Evolutionary conservation across 1,284 basidiomycete species (phyloP).

Genomic region (Papiliotrema flavescens): DNA sequence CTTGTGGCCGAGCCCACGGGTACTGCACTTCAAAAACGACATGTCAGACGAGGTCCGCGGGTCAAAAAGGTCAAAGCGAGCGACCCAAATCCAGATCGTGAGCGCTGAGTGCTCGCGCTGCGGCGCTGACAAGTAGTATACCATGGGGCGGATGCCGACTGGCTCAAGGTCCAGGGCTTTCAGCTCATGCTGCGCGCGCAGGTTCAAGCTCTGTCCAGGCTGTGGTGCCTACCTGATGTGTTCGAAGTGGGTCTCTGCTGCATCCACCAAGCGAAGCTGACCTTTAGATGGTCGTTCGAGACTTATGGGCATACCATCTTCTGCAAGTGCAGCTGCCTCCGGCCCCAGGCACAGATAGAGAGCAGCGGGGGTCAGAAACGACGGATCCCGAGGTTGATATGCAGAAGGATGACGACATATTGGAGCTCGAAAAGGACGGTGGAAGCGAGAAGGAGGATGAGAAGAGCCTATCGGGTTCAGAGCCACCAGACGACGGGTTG

Average conservation of each 20-base stretch:
- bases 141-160: slow-evolving; percentile 69
- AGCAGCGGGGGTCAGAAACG: neutral
- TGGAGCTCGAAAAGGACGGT: no score
- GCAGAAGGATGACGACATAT: neutral
- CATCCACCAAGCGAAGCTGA: neutral
- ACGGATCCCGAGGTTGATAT: slow-evolving; percentile 5
- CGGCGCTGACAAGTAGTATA: slow-evolving; percentile 59
- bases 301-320: slow-evolving; percentile 75
- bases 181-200: slow-evolving; percentile 76
- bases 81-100: slow-evolving; percentile 38
- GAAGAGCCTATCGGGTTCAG: neutral
- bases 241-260: slow-evolving; percentile 62
- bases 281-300: slow-evolving; percentile 69
- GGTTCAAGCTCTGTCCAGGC: slow-evolving; percentile 57
- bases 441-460: no score
- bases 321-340: slow-evolving; percentile 55
- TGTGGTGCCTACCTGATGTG: slow-evolving; percentile 71
- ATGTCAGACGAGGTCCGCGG: no score
- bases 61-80: no score
- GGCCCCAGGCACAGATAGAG: slow-evolving; percentile 7
- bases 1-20: slow-evolving; percentile 30
- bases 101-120: slow-evolving; percentile 5
- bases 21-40: slow-evolving; percentile 33
- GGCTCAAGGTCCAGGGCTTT: slow-evolving; percentile 73
- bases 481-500: neutral